Percentiles rank a stretch among this genome's conserved stretches.
These are phyloP conservation scores for Pleurotus cornucopiae DNA, from an alignment of 768 basidiomycete genomes.

Conservation along the genomic window DNA sequence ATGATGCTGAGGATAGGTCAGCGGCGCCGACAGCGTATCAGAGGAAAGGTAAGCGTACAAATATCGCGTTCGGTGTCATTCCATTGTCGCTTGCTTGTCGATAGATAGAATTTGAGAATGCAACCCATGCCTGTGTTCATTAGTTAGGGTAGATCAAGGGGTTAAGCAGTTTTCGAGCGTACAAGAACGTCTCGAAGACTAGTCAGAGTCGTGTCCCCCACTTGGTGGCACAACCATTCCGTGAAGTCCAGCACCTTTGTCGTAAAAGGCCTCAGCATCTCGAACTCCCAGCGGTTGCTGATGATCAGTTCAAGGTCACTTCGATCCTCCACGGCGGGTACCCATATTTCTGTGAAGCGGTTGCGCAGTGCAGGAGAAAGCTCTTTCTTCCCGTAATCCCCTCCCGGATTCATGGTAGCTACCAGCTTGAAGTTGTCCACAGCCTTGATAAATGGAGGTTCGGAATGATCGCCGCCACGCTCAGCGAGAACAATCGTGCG, in stretches of 20 bases:
- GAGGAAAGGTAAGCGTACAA: slow-evolving; percentile 42
- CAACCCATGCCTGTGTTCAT: slow-evolving; percentile 76
- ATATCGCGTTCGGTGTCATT: slow-evolving; percentile 50
- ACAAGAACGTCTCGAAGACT: slow-evolving; percentile 89
- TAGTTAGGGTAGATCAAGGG: not conserved
- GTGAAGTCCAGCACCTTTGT: slow-evolving; percentile 67
- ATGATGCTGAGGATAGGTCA: slow-evolving; percentile 59
- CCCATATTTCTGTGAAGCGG: slow-evolving; percentile 99
- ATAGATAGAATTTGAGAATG: slow-evolving; percentile 72
- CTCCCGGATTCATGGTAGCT: slow-evolving; percentile 99
- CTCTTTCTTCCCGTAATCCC: slow-evolving; percentile 99
- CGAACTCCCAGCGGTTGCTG: slow-evolving; percentile 58
- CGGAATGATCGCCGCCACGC: slow-evolving; percentile 72
- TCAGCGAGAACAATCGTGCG: slow-evolving; percentile 91
- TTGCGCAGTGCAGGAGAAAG: slow-evolving; percentile 95
- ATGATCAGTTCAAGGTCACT: slow-evolving; percentile 79
- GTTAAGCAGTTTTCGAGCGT: slow-evolving; percentile 17
- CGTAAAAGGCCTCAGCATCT: slow-evolving; percentile 53
- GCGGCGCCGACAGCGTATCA: slow-evolving; percentile 10
- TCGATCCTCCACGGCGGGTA: slow-evolving; percentile 74
- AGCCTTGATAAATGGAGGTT: slow-evolving; percentile 65
- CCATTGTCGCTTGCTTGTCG: slow-evolving; percentile 20
- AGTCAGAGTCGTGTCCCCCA: slow-evolving; percentile 62
- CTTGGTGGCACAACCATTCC: slow-evolving; percentile 66
- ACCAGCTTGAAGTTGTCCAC: slow-evolving; percentile 76